A percentile compares a stretch with the other conserved stretches of the same genome.
Conservation (phyloP, 2,329 filamentous ascomycete species). For the Pseudogymnoascus sp. region DNA sequence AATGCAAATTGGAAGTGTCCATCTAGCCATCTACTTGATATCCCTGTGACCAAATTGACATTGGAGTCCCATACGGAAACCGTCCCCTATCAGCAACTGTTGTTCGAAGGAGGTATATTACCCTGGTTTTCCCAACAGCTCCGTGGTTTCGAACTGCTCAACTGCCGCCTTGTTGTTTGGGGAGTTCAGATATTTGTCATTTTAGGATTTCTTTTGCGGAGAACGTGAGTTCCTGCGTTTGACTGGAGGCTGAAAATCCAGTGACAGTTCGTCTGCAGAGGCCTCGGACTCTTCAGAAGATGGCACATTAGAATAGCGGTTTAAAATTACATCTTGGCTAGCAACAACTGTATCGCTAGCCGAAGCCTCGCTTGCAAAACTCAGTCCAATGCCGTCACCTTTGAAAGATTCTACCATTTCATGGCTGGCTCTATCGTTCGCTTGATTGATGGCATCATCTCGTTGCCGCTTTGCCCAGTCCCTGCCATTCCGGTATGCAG, state of each 20-base stretch:
- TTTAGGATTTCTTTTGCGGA: not conserved
- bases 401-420: conserved; percentile 22
- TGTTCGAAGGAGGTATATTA: not conserved
- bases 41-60: not conserved
- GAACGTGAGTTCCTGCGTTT: not conserved
- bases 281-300: not conserved
- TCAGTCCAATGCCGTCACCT: not conserved
- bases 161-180: not conserved
- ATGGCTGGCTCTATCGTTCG: conserved; percentile 12
- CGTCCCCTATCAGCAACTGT: not conserved
- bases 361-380: not conserved
- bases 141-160: not conserved
- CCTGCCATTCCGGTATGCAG: conserved; percentile 34
- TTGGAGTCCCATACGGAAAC: not conserved
- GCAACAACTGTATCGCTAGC: not conserved
- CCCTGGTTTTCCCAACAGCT: not conserved
- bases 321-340: not conserved
- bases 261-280: not conserved
- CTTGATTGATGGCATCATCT: conserved; percentile 27
- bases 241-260: not conserved
- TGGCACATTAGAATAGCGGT: not conserved
- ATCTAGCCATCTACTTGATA: not conserved
- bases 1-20: not conserved
- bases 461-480: conserved; percentile 34
- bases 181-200: not conserved